phyloP scores from a whole-genome alignment of 495 filamentous ascomycete species.

The Daldinia grandis region DNA sequence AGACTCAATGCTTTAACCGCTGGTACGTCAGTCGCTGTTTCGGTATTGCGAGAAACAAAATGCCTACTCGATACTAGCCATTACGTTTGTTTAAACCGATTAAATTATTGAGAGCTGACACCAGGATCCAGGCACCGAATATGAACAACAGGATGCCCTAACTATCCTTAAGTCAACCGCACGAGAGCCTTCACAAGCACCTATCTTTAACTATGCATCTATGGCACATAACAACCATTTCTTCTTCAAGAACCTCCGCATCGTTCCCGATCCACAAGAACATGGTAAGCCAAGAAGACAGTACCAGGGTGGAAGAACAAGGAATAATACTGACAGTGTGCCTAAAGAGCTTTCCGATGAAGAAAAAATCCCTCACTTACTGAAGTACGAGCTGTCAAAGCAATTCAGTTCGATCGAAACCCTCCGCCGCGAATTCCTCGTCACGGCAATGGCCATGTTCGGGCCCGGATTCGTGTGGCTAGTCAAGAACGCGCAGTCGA shows the following conservation, averaged over 20 bases:
- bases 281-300: conserved; percentile 35
- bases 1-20: conserved; percentile 77
- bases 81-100: neutral
- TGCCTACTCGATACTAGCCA: neutral
- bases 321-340: conserved; percentile 3
- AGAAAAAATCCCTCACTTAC: conserved; percentile 43
- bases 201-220: conserved; percentile 91
- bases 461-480: conserved; percentile 98
- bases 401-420: conserved; percentile 85
- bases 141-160: conserved; percentile 65
- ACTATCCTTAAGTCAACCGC: conserved; percentile 78
- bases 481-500: conserved; percentile 59
- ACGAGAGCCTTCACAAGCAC: conserved; percentile 76
- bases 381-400: conserved; percentile 57
- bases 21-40: conserved; percentile 61
- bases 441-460: conserved; percentile 90
- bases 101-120: conserved; percentile 9
- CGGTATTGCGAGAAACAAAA: neutral
- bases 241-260: conserved; percentile 72
- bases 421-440: conserved; percentile 77
- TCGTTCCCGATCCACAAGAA: neutral
- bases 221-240: conserved; percentile 98
- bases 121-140: conserved; percentile 61
- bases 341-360: conserved; percentile 12
- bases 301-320: neutral